These are phyloP conservation scores for Quercus cerris DNA, from an alignment of 306 rosid genomes.

Conservation along the genomic window DNA sequence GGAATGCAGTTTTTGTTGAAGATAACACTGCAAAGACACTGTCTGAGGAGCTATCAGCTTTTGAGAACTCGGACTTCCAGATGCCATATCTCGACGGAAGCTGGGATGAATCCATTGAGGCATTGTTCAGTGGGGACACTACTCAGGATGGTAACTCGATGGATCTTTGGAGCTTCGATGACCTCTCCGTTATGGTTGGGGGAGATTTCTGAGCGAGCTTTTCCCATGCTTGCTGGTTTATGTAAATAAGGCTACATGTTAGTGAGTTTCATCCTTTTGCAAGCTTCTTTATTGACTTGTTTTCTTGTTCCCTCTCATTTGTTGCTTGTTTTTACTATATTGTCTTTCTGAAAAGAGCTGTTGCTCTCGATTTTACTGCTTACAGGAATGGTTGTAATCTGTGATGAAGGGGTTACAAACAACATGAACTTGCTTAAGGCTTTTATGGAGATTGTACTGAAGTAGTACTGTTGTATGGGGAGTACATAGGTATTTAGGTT, in stretches of 20 bases:
- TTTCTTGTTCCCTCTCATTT: not conserved
- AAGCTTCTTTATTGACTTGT: not conserved
- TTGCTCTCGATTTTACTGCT: constrained; percentile 18
- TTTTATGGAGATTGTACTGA: constrained; percentile 35
- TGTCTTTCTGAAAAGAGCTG: not conserved
- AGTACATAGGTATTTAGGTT: constrained; percentile 38
- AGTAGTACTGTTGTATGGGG: constrained; percentile 44
- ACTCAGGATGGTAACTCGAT: constrained; percentile 64
- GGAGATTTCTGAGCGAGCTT: constrained; percentile 50
- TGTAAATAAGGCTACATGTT: constrained; percentile 94
- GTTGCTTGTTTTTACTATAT: not conserved
- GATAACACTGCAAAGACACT: constrained; percentile 44
- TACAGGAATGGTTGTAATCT: constrained; percentile 50
- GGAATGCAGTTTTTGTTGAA: constrained; percentile 22
- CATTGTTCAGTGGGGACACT: constrained; percentile 44
- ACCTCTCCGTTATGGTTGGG: constrained; percentile 48
- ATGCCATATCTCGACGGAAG: constrained; percentile 53
- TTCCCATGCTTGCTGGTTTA: constrained; percentile 24
- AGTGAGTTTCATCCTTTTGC: constrained; percentile 34
- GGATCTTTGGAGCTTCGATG: constrained; percentile 85
- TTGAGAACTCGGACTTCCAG: constrained; percentile 69
- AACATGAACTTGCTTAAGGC: constrained; percentile 31
- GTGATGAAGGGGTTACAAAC: constrained; percentile 32
- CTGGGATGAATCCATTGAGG: constrained; percentile 69
- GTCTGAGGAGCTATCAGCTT: constrained; percentile 71